Evolutionary conservation across 202 grass and related monocot species (phyloP).

Genomic region (Dendrocalamus latiflorus): DNA sequence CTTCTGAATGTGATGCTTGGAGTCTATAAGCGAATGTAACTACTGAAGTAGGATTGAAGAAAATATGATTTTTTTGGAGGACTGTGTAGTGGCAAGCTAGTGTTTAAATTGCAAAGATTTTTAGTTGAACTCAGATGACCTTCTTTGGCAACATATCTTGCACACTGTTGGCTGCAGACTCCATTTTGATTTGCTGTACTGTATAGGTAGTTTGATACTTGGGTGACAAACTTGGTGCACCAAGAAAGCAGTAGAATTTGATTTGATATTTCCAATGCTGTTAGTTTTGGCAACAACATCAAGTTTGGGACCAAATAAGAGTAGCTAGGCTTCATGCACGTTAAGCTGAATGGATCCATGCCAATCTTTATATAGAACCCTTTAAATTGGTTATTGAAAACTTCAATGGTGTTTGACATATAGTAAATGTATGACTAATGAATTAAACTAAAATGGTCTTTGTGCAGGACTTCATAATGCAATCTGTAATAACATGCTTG

Average conservation of each 20-base stretch:
- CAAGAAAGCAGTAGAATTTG: not conserved
- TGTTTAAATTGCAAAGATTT: not conserved
- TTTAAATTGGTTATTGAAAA: not conserved
- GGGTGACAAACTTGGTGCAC: not conserved
- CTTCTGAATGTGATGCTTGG: not conserved
- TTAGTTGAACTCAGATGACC: not conserved
- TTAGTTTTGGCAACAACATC: not conserved
- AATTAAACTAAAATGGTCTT: not conserved
- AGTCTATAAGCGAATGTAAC: not conserved
- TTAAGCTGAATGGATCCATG: not conserved
- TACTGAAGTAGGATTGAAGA: not conserved
- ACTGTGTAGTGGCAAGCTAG: not conserved
- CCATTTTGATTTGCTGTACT: not conserved
- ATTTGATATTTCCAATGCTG: not conserved
- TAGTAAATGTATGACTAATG: too few species aligned
- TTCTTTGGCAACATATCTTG: not conserved
- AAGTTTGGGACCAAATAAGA: not conserved
- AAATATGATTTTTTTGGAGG: not conserved
- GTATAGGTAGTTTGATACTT: not conserved
- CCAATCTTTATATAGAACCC: not conserved
- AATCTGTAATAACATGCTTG: not conserved
- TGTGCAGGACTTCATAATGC: not conserved
- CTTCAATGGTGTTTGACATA: not conserved
- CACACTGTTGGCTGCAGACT: not conserved
- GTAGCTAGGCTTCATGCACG: not conserved